Evolutionary conservation across 73 alveolate genomes (phyloP).

Genomic region (Paramecium primaurelia): DNA sequence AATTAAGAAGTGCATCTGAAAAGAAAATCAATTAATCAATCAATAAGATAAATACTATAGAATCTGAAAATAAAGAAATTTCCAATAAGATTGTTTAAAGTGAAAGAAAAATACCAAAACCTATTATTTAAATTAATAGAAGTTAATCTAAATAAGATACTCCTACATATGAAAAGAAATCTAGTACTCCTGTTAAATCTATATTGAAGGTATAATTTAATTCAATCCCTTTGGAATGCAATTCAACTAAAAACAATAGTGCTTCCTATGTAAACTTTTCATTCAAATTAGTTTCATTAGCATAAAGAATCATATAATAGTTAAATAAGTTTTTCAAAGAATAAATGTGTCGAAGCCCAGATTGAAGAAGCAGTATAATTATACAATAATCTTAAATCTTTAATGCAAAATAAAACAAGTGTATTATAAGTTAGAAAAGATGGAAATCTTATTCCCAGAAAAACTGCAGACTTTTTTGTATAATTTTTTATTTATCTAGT

Average conservation of each 20-base stretch:
- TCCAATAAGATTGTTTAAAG: not conserved
- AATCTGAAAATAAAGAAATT: not conserved
- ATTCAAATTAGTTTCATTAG: not conserved
- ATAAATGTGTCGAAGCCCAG: slow-evolving; percentile 42
- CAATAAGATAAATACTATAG: slow-evolving; percentile 8
- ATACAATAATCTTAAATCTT: not conserved
- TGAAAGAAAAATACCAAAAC: slow-evolving; percentile 39
- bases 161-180: not conserved
- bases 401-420: not conserved
- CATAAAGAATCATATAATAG: slow-evolving; percentile 52
- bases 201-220: slow-evolving; percentile 3
- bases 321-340: not conserved
- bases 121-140: slow-evolving; percentile 18
- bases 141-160: slow-evolving; percentile 45
- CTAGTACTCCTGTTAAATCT: slow-evolving; percentile 12
- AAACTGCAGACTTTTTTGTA: slow-evolving; percentile 45
- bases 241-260: slow-evolving; percentile 19
- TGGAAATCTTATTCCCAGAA: not conserved
- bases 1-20: slow-evolving; percentile 34
- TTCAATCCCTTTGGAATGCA: not conserved
- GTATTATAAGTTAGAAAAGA: slow-evolving; percentile 17
- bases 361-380: slow-evolving; percentile 43
- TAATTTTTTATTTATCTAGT: not conserved
- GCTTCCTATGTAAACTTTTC: not conserved
- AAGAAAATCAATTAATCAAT: slow-evolving; percentile 1